Base-by-base conservation (phyloP, 2,329 filamentous ascomycete species). In the Orbilia oligospora region DNA sequence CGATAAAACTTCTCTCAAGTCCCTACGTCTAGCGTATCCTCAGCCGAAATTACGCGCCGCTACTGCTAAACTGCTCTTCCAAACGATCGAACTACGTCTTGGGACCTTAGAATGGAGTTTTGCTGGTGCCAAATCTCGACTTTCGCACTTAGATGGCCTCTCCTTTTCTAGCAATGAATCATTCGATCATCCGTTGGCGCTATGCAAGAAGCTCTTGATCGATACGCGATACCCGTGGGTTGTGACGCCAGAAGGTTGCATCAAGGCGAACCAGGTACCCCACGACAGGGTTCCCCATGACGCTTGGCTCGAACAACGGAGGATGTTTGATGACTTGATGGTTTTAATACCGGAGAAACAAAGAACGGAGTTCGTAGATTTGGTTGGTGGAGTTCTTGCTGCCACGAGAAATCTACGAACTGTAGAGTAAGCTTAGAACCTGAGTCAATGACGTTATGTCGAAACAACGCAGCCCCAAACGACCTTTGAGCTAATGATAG, bases 141-240 rank as follows among this genome's bases (percentile, higher is more conserved):
- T 77, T 14, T 46, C 67, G 33, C 63, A 71, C 20, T 41, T 77
- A 12, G 51, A 71, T 16, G 14, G 16, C 22, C 65, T 70, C 20
- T 8, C 56, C 5, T 16, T 6, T 16, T n/a, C 30, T 14, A 10
- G 16, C 12, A 58, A 38, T 5, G 10, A 16, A 36, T 14, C 36
- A 9, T 12, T 9, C 8, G 48, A 53, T 18, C 27, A 70, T 20
- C 51, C 41, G 9, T 55, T 66, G 38, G 33, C 20, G 2, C 20
- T 24, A 0, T 77, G 66, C 36, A 67, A 18, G 30, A 77, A 65
- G 22, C 61, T 77, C 9, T 30, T 71, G 4, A 48, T 77, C 9
- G 66, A 77, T 63, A 77, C 73, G 5, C 48, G 73, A 46, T 77
- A 77, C 49, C 73, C 73, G 12, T 77, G 70, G 33, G 61, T 46